Base-by-base conservation (phyloP, 768 basidiomycete species). In the Podaxis sp. region DNA sequence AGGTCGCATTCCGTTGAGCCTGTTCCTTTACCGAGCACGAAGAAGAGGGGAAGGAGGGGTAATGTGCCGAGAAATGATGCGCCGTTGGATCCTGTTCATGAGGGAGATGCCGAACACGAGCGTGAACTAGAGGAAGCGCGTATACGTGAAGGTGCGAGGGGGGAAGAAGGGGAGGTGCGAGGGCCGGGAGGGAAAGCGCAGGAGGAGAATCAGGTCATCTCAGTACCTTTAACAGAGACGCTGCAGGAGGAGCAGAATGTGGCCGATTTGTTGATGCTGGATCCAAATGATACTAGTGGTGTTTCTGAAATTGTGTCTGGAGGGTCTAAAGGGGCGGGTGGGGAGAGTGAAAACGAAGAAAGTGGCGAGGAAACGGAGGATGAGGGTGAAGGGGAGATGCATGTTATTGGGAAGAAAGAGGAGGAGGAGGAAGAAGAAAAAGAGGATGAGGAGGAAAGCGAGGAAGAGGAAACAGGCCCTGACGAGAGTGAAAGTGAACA, bases 1-100 rank as follows among this genome's bases (percentile, higher is more conserved):
- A 63, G 73, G 17, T 75, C 76, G 28, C 72, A 69, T 24, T 74
- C 74, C 10, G 69, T 75, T 15, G 73, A 75, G 48, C 74, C 74
- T 38, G 38, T 65, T 40, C 50, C 54, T 62, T 61, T 57, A 55
- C n/a, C 62, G 58, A 49, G 24, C 17, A 15, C 50, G 20, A 46
- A 33, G 20, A 49, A n/a, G 37, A 40, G 46, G 17, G 37, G 22
- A 46, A 56, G 36, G 49, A 36, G 33, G 11, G 38, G 8, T 11
- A 4, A 26, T 28, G 22, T 38, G 2, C 36, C 7, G 36, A 49
- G 54, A 46, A 56, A 58, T 15, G 40, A 56, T n/a, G 49, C 13
- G 12, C 46, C 33, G 6, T 58, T 55, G 28, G 33, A 55, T 24
- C 61, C 60, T 48, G 26, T 64, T 24, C 30, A 46, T 36, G 44